Evolutionary conservation across 1,284 basidiomycete species (phyloP), one percentile per base, ranked within the genome.

Genomic region (Pholiota adiposa): DNA sequence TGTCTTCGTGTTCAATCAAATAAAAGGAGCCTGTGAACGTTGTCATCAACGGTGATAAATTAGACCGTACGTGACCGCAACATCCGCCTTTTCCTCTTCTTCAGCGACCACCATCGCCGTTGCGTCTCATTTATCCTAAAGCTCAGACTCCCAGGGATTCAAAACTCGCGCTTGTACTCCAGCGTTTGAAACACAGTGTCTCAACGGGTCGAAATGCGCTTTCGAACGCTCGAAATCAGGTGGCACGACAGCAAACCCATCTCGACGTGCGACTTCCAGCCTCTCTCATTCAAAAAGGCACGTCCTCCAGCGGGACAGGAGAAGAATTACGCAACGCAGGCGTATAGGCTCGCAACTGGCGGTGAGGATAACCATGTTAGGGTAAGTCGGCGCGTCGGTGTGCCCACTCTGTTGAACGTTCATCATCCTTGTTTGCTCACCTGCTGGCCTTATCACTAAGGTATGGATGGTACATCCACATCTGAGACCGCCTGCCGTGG

Each of bases 281-380:
- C 93, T 29, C 69, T 83, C 23, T 73, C 85, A 0, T 88, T 88
- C 78, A 90, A 90, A 79, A 89, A 86, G 73, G 89, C 88, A 76
- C 87, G 88, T 74, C 89, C 88, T 4, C 73, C 79, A 21, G 65
- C 68, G 18, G 76, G 74, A 1, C 82, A 85, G 65, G 85, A 89
- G 68, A 84, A 81, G 72, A 81, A 77, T 66, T 79, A 77, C 65
- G 81, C 84, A 18, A 77, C 78, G 8, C 88, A 91, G 72, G 82
- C 88, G 53, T 98, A 97, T 81, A 85, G 93, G 64, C 79, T 99
- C 8, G 97, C 96, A 0, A 98, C 97, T 0, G 96, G 91, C 9
- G 97, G 97, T 49, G 97, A 97, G 70, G 97, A 99, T 74, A 98
- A 97, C 72, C 93, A 97, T 79, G 94, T 98, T 69, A 82, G 96